Evolutionary conservation across 352 stramenopile genomes (phyloP).

Genomic region (Globisporangium spinosum): DNA sequence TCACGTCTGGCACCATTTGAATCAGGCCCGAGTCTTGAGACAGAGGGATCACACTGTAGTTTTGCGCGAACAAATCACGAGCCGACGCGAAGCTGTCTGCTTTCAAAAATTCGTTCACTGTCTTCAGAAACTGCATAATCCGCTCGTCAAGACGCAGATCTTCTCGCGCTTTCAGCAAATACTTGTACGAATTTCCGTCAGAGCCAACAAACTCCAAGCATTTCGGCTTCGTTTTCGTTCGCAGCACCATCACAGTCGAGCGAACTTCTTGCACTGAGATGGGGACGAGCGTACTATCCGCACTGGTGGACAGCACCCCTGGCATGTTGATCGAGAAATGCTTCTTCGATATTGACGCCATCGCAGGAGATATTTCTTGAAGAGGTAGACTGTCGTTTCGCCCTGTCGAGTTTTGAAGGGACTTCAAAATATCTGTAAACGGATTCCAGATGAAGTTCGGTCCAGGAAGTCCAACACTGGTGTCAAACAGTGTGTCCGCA

Average conservation of each 20-base stretch:
- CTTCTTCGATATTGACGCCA: conserved; percentile 41
- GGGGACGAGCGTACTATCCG: conserved; percentile 13
- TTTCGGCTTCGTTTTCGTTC: conserved; percentile 88
- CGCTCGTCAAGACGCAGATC: conserved; percentile 88
- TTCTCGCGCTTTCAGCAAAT: conserved; percentile 85
- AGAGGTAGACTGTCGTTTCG: conserved; percentile 54
- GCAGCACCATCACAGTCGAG: conserved; percentile 46
- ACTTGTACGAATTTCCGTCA: conserved; percentile 68
- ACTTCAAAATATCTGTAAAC: conserved; percentile 75
- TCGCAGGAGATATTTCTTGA: conserved; percentile 66
- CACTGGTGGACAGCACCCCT: conserved; percentile 24
- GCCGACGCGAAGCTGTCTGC: conserved; percentile 36
- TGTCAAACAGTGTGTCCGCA: conserved; percentile 16
- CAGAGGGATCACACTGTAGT: conserved; percentile 80
- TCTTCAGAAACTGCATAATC: conserved; percentile 87
- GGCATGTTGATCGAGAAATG: conserved; percentile 55
- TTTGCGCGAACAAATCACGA: conserved; percentile 47
- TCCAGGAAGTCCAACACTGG: conserved; percentile 11
- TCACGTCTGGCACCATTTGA: conserved; percentile 81
- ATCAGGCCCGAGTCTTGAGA: conserved; percentile 81
- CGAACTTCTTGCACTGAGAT: conserved; percentile 39
- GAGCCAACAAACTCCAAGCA: conserved; percentile 73
- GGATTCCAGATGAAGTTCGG: conserved; percentile 50
- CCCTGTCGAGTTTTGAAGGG: conserved; percentile 34
- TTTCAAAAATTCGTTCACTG: conserved; percentile 68